Conservation (phyloP, 257 asterid species). For the Thymus quinquecostatus region DNA sequence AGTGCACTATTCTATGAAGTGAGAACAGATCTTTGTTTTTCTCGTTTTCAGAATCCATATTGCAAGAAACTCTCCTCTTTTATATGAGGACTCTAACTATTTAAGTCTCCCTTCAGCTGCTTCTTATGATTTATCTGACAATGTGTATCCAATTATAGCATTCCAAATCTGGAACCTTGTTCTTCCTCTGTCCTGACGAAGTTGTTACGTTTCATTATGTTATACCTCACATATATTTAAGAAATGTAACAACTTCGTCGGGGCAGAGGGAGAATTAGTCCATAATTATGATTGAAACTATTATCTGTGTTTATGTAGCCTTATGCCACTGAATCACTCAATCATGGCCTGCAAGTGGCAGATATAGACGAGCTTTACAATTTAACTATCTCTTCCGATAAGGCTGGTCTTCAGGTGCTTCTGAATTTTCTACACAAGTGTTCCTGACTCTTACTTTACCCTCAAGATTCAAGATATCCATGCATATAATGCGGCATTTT, state of each 20-base stretch:
- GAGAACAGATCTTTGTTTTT: conserved; percentile 15
- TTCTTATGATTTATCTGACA: neutral
- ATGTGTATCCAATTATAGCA: conserved; percentile 19
- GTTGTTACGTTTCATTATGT: too few species aligned
- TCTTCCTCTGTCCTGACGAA: too few species aligned
- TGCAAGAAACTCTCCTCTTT: neutral
- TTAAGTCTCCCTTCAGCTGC: neutral
- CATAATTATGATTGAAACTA: conserved; percentile 17
- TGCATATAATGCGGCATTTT: conserved; percentile 19
- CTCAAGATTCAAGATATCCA: neutral
- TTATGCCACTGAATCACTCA: conserved; percentile 72
- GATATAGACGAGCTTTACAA: conserved; percentile 60
- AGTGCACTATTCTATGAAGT: conserved; percentile 91
- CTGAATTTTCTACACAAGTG: conserved; percentile 25
- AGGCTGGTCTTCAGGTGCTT: conserved; percentile 87
- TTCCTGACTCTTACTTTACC: neutral
- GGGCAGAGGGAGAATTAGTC: neutral
- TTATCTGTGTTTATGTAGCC: conserved; percentile 56
- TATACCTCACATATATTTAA: too few species aligned
- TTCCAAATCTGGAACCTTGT: conserved; percentile 20
- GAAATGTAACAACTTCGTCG: too few species aligned
- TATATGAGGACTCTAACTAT: too few species aligned
- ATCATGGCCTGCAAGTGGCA: conserved; percentile 76
- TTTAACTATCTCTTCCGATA: conserved; percentile 75
- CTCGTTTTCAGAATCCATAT: conserved; percentile 16